These are phyloP conservation scores for Sugiyamaella neomexicana DNA, from an alignment of 1,139 yeast species.

Conservation along the genomic window DNA sequence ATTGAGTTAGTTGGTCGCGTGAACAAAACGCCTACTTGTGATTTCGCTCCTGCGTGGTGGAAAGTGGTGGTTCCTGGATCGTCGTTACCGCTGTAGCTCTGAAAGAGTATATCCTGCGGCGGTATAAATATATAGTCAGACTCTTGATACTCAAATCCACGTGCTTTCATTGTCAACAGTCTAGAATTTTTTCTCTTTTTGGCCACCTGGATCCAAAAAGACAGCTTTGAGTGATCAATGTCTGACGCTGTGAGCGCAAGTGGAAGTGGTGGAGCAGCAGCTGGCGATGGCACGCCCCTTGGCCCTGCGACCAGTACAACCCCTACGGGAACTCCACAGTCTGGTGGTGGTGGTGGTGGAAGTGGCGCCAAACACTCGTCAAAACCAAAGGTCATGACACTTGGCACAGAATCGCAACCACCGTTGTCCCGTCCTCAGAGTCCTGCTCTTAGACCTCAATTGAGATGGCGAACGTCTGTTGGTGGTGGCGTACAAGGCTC, in stretches of 20 bases:
- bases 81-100: too few relatives aligned
- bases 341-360: constrained; percentile 4
- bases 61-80: too few relatives aligned
- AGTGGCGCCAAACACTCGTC: constrained; percentile 2
- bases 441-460: constrained; percentile 23
- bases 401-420: neutral
- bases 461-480: constrained; percentile 25
- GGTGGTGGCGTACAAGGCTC: neutral
- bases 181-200: neutral
- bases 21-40: too few relatives aligned
- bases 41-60: too few relatives aligned
- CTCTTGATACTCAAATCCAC: neutral
- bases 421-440: constrained; percentile 13
- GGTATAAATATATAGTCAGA: too few relatives aligned
- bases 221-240: constrained; percentile 16
- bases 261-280: constrained; percentile 4
- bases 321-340: neutral
- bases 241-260: constrained; percentile 12
- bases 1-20: too few relatives aligned
- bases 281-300: neutral
- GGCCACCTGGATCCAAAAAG: neutral
- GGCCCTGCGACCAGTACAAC: neutral
- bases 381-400: neutral
- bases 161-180: neutral
- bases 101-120: neutral